phyloP scores from a whole-genome alignment of 306 rosid species.

The Corylus heterophylla region DNA sequence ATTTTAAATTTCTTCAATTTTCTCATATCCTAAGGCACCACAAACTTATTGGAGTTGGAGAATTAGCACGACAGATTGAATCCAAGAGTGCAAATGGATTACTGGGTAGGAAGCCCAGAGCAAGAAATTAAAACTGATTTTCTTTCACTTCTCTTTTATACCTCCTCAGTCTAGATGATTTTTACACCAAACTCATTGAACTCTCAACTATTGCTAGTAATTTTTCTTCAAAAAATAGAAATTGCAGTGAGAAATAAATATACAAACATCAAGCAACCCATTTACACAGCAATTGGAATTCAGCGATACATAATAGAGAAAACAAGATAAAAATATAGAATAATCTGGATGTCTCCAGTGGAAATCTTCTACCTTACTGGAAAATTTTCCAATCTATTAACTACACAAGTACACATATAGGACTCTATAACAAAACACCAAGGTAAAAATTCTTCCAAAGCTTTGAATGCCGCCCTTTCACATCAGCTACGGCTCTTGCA shows the following conservation, averaged over 20 bases:
- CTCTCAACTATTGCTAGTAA: too few species aligned
- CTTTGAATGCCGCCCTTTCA: slow-evolving; percentile 33
- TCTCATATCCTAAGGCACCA: too few species aligned
- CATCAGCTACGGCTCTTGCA: slow-evolving; percentile 67
- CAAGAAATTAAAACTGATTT: too few species aligned
- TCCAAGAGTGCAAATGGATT: too few species aligned
- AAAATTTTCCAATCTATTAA: slow-evolving; percentile 42
- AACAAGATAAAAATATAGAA: slow-evolving; percentile 42
- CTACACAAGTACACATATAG: slow-evolving; percentile 48
- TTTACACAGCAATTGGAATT: slow-evolving; percentile 53
- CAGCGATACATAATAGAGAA: slow-evolving; percentile 32
- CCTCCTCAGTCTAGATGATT: too few species aligned
- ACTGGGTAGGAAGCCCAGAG: too few species aligned
- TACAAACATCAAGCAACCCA: slow-evolving; percentile 41
- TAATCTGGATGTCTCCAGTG: slow-evolving; percentile 43
- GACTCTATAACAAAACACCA: slow-evolving; percentile 35
- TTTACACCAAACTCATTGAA: too few species aligned
- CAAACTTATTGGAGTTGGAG: too few species aligned
- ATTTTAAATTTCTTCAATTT: too few species aligned
- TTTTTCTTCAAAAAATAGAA: too few species aligned
- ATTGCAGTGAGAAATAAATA: background rate
- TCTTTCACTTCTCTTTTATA: too few species aligned
- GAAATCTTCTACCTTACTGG: slow-evolving; percentile 36
- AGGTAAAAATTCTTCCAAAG: slow-evolving; percentile 28
- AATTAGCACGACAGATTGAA: too few species aligned